These are phyloP conservation scores for Kernera saxatilis DNA, from an alignment of 345 rosid species.

Conservation along the genomic window DNA sequence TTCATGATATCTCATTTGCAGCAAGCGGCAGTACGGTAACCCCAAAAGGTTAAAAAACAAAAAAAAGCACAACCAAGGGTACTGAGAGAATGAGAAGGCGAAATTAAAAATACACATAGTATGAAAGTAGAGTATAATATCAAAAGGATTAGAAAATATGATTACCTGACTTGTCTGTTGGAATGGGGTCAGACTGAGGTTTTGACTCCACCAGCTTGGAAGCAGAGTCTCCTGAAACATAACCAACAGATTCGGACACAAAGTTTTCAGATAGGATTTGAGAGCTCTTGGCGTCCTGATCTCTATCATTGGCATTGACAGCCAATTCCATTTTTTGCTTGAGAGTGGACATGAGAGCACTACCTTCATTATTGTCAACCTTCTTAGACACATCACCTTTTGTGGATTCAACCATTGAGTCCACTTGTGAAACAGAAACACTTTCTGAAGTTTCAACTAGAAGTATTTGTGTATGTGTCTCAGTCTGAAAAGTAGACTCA, in stretches of 20 bases:
- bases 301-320: slow-evolving; percentile 22
- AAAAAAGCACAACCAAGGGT: background rate
- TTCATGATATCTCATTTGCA: slow-evolving; percentile 6
- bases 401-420: slow-evolving; percentile 19
- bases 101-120: background rate
- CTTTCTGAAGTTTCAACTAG: slow-evolving; percentile 22
- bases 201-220: slow-evolving; percentile 32
- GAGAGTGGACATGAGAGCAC: slow-evolving; percentile 9
- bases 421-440: slow-evolving; percentile 16
- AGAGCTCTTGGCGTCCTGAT: slow-evolving; percentile 18
- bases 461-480: slow-evolving; percentile 21
- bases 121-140: background rate
- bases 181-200: slow-evolving; percentile 31
- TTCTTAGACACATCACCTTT: slow-evolving; percentile 15
- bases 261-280: slow-evolving; percentile 20
- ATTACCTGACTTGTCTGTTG: slow-evolving; percentile 39
- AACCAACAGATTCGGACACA: slow-evolving; percentile 18
- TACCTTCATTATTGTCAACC: slow-evolving; percentile 25
- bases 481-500: slow-evolving; percentile 24
- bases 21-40: background rate
- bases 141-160: slow-evolving; percentile 9
- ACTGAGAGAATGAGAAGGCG: background rate
- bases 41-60: background rate
- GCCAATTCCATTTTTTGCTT: slow-evolving; percentile 32
- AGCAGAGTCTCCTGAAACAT: slow-evolving; percentile 15